These are phyloP conservation scores for Saccharomyces hybrid DNA, from an alignment of 1,139 yeast species.

Conservation along the genomic window DNA sequence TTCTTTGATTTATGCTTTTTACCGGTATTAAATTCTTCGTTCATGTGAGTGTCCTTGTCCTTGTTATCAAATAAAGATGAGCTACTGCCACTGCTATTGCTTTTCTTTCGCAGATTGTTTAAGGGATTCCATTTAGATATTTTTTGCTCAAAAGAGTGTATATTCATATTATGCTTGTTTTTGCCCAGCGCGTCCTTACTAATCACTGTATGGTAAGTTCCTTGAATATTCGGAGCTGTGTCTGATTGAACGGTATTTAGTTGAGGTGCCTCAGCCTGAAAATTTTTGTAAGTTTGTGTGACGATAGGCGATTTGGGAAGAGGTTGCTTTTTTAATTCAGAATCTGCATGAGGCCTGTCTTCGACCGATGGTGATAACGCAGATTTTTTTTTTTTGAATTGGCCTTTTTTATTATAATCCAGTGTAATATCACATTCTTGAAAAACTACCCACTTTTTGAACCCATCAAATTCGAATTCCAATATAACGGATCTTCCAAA, in stretches of 20 bases:
- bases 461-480: slow-evolving; percentile 62
- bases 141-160: slow-evolving; percentile 20
- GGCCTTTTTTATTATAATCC: slow-evolving; percentile 30
- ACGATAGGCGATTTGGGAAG: slow-evolving; percentile 7
- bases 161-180: slow-evolving; percentile 14
- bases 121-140: slow-evolving; percentile 26
- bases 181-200: slow-evolving; percentile 16
- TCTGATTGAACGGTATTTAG: slow-evolving; percentile 3
- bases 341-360: neutral
- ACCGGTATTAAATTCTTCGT: neutral
- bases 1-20: slow-evolving; percentile 4
- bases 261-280: slow-evolving; percentile 16
- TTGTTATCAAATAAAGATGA: neutral
- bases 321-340: neutral
- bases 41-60: neutral
- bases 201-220: slow-evolving; percentile 23
- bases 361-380: neutral
- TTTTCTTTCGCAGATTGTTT: slow-evolving; percentile 21
- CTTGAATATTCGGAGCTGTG: slow-evolving; percentile 1
- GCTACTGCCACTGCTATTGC: slow-evolving; percentile 10
- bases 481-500: slow-evolving; percentile 78
- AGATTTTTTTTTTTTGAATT: slow-evolving; percentile 5
- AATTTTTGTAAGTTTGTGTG: slow-evolving; percentile 17
- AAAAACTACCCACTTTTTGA: slow-evolving; percentile 75
- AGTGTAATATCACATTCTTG: slow-evolving; percentile 56